Evolutionary conservation across 164 flowering plant species (phyloP), one percentile per base, ranked within the genome.

Genomic region (Taxillus chinensis): DNA sequence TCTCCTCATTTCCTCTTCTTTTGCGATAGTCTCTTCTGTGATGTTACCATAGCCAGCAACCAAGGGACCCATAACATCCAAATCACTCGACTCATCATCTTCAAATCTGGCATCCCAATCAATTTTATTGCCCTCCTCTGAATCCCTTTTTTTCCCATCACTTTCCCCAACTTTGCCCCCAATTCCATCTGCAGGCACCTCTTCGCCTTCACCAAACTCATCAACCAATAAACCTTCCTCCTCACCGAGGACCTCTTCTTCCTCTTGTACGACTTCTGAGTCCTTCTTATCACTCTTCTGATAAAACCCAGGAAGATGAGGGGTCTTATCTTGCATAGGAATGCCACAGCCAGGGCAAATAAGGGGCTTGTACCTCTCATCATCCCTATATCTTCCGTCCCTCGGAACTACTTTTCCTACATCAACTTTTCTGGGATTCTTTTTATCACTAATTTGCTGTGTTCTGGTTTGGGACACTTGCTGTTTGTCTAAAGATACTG

Each of bases 281-380:
- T 68, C 64, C 60, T 67, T 72, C 64, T 79, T 78, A 74, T 80
- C 67, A 27, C 27, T 27, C 27, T 27, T 27, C 62, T 83, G 70
- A 67, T 73, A 95, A 78, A 71, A 95, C 52, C 99, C 99, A 63
- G 95, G 99, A 59, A 78, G 70, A 64, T 82, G 80, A 2, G 95
- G 93, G 75, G 91, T 83, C n/a, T 65, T 58, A 61, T 89, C 87
- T 64, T 95, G 99, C 96, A 91, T 89, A 75, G 83, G 86, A 62
- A 95, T 80, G 12, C 99, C 97, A 81, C 99, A 89, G 57, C 99
- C 99, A 39, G 96, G 96, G 64, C 97, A 95, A n/a, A 91, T 68
- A 61, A 70, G 27, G 27, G 27, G 72, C 59, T 84, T 93, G 67
- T 67, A 63, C 15, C 64, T 68, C 71, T 86, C 92, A 70, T 93